Percentiles rank a stretch among this genome's conserved stretches.
These are phyloP conservation scores for Pugionium dolabratum DNA, from an alignment of 345 rosid species.

Conservation along the genomic window DNA sequence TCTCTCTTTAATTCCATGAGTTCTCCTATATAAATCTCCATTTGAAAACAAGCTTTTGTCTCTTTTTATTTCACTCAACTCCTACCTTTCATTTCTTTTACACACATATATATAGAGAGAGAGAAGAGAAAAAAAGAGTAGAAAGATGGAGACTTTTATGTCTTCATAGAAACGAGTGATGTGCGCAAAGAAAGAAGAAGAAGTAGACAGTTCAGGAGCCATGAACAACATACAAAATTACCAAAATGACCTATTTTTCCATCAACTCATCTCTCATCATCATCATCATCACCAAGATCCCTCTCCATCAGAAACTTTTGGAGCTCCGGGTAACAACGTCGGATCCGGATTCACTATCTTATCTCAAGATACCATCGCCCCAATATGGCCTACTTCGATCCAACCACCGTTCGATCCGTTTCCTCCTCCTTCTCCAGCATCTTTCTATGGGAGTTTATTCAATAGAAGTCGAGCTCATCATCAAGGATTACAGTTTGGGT, in stretches of 20 bases:
- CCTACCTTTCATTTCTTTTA: constrained; percentile 33
- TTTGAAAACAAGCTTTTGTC: constrained; percentile 45
- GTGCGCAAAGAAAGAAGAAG: constrained; percentile 72
- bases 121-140: not conserved
- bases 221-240: constrained; percentile 60
- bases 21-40: constrained; percentile 36
- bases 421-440: constrained; percentile 47
- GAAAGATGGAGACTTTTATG: constrained; percentile 36
- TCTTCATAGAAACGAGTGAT: constrained; percentile 41
- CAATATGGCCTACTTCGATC: constrained; percentile 43
- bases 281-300: constrained; percentile 43
- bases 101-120: not conserved
- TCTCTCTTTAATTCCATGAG: constrained; percentile 37
- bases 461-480: constrained; percentile 46
- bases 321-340: constrained; percentile 29
- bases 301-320: constrained; percentile 27
- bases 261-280: constrained; percentile 60
- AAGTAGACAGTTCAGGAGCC: constrained; percentile 58
- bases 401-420: constrained; percentile 53
- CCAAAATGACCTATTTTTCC: constrained; percentile 66
- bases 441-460: constrained; percentile 64
- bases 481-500: constrained; percentile 44
- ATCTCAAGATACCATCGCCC: constrained; percentile 57
- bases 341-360: constrained; percentile 49
- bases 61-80: constrained; percentile 41